Evolutionary conservation across 2,329 filamentous ascomycete species (phyloP), one percentile per base, ranked within the genome.

Genomic region (Alternaria novae-zelandiae): DNA sequence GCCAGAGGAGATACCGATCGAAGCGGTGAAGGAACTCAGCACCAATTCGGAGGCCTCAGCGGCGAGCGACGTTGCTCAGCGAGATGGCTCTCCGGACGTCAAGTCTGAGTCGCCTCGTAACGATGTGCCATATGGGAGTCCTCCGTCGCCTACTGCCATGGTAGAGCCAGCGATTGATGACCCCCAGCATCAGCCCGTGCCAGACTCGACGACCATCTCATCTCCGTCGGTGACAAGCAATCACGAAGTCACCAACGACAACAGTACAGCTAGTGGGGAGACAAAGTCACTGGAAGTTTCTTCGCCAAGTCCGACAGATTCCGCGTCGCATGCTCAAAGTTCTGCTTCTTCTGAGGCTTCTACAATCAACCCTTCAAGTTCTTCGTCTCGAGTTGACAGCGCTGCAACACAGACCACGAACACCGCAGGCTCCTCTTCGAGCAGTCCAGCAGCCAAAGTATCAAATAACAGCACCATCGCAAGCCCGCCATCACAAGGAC

Each of bases 391-490:
- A 45, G 68, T 55, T 8, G 68, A 69, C 1, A 57, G 26, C 47
- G 28, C 47, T 17, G 25, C 53, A 23, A 71, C 64, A 10, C 23
- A 67, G 8, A 28, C 59, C 13, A 30, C 54, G 15, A 72, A 69
- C 21, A 65, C 72, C 5, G 55, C 67, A 10, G 47, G 54, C 23
- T 63, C 62, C 4, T 49, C 70, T 51, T 46, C 68, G 8, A 64
- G 54, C 4, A 56, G 30, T 26, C 17, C 68, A 17, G 57, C 65
- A 6, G 54, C 58, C 6, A 76, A 66, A 59, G 20, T 63, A 15
- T 49, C 68, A 1, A 63, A 59, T 30, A 73, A 78, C 49, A 65
- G 63, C 20, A 74, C 70, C 3, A 55, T 57, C 9, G 71, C 53
- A 50, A 68, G 50, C 13, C 41, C 71, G 10, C 69, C 68, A 51